These are phyloP conservation scores for Leishmania tropica DNA, from an alignment of 208 protist genomes.

Conservation along the genomic window DNA sequence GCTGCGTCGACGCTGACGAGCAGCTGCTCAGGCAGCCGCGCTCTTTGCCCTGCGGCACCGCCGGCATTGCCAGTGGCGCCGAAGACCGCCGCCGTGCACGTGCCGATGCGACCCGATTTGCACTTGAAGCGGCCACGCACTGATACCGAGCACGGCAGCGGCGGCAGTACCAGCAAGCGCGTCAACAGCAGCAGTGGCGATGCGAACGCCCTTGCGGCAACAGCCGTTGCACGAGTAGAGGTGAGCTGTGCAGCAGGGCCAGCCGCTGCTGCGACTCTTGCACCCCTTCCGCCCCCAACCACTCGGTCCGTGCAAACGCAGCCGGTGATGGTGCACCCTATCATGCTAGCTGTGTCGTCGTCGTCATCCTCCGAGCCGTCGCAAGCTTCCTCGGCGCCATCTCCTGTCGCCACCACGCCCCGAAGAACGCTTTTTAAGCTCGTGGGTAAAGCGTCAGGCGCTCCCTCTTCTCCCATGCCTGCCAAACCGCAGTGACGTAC, in stretches of 20 bases:
- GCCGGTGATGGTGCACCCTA: not conserved
- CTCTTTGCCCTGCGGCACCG: too few relatives aligned
- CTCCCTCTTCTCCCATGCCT: not conserved
- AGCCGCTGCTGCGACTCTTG: not conserved
- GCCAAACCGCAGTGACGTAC: not conserved
- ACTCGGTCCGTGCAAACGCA: not conserved
- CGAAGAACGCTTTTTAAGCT: slow-evolving; percentile 28
- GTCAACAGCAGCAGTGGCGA: not conserved
- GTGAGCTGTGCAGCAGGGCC: not conserved
- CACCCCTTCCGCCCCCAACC: not conserved
- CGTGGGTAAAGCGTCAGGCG: slow-evolving; percentile 2
- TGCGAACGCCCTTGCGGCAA: not conserved
- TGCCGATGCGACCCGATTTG: slow-evolving; percentile 21
- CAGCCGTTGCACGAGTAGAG: not conserved
- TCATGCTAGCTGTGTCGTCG: not conserved
- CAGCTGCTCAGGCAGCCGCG: not conserved
- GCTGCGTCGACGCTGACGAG: not conserved
- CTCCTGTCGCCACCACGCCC: slow-evolving; percentile 3
- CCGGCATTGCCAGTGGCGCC: not conserved
- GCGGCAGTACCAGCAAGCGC: not conserved
- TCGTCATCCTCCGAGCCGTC: slow-evolving; percentile 4
- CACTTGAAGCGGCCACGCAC: slow-evolving; percentile 30
- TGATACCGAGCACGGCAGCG: not conserved
- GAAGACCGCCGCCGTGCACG: slow-evolving; percentile 10
- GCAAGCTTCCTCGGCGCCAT: not conserved